Evolutionary conservation across 164 flowering plant species (phyloP).

Genomic region (Vitis vinifera): DNA sequence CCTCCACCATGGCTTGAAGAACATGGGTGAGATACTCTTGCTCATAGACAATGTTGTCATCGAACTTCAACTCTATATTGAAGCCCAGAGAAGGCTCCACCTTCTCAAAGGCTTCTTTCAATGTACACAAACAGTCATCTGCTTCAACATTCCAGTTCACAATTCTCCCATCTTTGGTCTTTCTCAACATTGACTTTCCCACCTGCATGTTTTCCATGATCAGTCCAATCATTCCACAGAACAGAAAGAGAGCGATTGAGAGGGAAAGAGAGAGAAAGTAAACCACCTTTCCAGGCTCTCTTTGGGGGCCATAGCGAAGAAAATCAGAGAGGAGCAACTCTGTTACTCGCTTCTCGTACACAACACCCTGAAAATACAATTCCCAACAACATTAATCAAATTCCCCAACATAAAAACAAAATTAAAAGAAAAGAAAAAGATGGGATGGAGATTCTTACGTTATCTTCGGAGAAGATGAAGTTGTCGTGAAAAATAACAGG

Average conservation of each 20-base stretch:
- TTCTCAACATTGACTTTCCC: constrained; percentile 67
- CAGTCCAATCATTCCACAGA: too few species aligned
- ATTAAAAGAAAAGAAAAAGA: neutral
- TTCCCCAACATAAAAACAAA: neutral
- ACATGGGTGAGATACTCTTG: constrained; percentile 45
- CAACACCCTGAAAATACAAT: constrained; percentile 48
- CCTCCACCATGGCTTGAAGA: constrained; percentile 60
- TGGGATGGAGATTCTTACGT: constrained; percentile 34
- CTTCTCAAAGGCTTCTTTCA: constrained; percentile 75
- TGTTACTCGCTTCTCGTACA: constrained; percentile 70
- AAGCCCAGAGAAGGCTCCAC: constrained; percentile 77
- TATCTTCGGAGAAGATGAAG: constrained; percentile 46
- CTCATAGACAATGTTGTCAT: constrained; percentile 61
- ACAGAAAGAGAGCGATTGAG: too few species aligned
- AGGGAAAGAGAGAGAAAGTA: too few species aligned
- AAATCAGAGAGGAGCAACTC: constrained; percentile 66
- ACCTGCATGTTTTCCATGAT: too few species aligned
- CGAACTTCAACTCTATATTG: constrained; percentile 89
- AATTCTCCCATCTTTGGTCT: constrained; percentile 73
- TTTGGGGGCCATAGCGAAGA: constrained; percentile 74
- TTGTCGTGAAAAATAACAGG: constrained; percentile 75
- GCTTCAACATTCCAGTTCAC: constrained; percentile 71
- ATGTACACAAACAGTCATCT: constrained; percentile 70
- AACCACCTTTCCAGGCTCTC: constrained; percentile 32
- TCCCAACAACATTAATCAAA: neutral